Base-by-base conservation (phyloP, 2,329 filamentous ascomycete species). In the Tetracladium maxilliforme region DNA sequence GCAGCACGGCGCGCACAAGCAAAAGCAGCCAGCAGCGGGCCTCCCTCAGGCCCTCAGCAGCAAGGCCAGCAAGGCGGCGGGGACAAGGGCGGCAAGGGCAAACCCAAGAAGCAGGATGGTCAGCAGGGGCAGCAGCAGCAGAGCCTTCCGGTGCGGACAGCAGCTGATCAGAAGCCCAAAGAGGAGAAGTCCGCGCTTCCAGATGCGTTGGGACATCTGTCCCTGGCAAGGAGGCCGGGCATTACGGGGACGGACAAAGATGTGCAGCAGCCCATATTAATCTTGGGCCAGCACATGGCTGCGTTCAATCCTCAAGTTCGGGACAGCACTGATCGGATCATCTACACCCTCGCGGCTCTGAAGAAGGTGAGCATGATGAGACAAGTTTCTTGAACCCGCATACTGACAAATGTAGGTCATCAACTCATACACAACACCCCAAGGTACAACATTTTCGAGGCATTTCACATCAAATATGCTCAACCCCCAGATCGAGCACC, bases 401-500 rank as follows among this genome's bases (percentile, higher is more conserved):
- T 30, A 14, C 16, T 15, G 28, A 25, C 35, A 21, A 16, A 12
- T 33, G 19, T 41, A 92, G 74, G 81, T 95, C 34, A 87, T 98
- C 34, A 70, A 82, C 42, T 75, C 81, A n/a, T 98, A 98, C 51
- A 79, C 72, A 23, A 95, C 87, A 2, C 90, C 90, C 5, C 62
- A 73, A 14, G 78, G 79, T 20, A 84, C 76, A 30, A 86, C 84
- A 20, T 68, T 98, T 21, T 79, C 84, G 12, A 76, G 90, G 17
- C 86, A 98, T 56, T 74, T 98, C 40, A 90, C 83, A 16, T 79
- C 81, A 8, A 83, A 95, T 50, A 74, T 83, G 35, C 71, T 98
- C 31, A 90, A 84, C 42, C 82, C 86, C 19, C 90, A 98, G 52
- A 94, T 98, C 43, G 84, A 92, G 36, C 94, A 92, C 45, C 67